Percentiles rank a stretch among this genome's conserved stretches.
Conservation (phyloP, 2,329 filamentous ascomycete species). For the Aspergillus costaricaensis region DNA sequence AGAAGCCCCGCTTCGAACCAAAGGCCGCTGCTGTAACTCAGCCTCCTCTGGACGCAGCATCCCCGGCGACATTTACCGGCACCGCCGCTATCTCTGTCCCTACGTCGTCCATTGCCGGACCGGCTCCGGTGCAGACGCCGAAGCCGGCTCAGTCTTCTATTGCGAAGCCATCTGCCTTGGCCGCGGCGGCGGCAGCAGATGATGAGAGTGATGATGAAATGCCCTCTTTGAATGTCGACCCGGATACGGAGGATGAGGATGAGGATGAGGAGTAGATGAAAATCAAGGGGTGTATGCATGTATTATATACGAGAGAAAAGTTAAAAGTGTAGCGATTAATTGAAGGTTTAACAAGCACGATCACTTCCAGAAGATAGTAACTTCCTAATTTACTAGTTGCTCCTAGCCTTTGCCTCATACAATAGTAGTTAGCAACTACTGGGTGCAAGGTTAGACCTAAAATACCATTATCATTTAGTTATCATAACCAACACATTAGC, state of each 20-base stretch:
- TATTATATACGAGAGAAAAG: too few species aligned
- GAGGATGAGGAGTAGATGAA: slow-evolving; percentile 35
- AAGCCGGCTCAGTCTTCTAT: background rate
- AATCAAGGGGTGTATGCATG: too few species aligned
- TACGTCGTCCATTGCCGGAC: slow-evolving; percentile 2
- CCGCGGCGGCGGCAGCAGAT: slow-evolving; percentile 25
- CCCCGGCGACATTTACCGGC: slow-evolving; percentile 22
- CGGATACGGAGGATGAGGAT: slow-evolving; percentile 51
- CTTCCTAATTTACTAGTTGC: too few species aligned
- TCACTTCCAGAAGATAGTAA: too few species aligned
- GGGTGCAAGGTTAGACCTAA: too few species aligned
- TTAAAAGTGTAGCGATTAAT: too few species aligned
- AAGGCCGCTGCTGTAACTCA: slow-evolving; percentile 12
- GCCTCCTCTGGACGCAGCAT: slow-evolving; percentile 14
- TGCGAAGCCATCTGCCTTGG: slow-evolving; percentile 9
- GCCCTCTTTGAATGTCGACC: slow-evolving; percentile 50
- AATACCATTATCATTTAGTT: too few species aligned
- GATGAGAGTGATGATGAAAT: slow-evolving; percentile 53
- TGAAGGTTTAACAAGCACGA: too few species aligned
- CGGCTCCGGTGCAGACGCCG: background rate
- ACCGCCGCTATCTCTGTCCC: slow-evolving; percentile 17
- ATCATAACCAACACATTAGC: too few species aligned
- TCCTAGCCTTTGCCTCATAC: too few species aligned
- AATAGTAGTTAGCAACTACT: too few species aligned
- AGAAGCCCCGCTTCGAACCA: slow-evolving; percentile 35